These are phyloP conservation scores for Myxozyma lipomycoides DNA, from an alignment of 805 yeast species.

Conservation along the genomic window DNA sequence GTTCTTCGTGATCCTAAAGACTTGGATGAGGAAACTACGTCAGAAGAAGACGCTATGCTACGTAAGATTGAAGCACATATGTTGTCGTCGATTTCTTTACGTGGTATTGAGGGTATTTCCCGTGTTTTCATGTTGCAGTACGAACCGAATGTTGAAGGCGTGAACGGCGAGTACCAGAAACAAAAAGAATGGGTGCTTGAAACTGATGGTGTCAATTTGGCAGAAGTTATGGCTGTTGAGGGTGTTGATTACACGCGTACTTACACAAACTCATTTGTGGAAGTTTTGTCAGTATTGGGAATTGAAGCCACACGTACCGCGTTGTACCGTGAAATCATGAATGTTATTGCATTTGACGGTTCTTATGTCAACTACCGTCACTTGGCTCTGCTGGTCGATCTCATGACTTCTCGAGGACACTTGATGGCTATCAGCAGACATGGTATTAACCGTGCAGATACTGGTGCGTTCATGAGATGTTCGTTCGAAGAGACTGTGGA, in stretches of 20 bases:
- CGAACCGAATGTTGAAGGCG: constrained; percentile 44
- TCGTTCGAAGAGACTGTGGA: constrained; percentile 99
- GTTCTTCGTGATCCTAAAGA: constrained; percentile 95
- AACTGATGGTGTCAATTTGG: constrained; percentile 95
- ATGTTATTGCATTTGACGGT: constrained; percentile 99
- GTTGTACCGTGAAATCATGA: constrained; percentile 86
- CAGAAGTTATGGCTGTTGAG: constrained; percentile 90
- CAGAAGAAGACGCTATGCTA: constrained; percentile 94
- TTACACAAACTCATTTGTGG: constrained; percentile 95
- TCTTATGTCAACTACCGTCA: constrained; percentile 98
- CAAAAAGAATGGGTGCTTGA: constrained; percentile 97
- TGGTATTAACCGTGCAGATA: constrained; percentile 97
- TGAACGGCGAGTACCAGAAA: constrained; percentile 80
- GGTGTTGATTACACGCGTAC: constrained; percentile 91
- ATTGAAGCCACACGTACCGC: constrained; percentile 98
- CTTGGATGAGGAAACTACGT: constrained; percentile 79
- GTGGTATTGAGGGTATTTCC: constrained; percentile 92
- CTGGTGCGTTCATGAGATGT: constrained; percentile 99
- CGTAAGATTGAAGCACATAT: constrained; percentile 93
- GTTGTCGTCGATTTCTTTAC: constrained; percentile 88
- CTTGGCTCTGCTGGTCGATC: constrained; percentile 94
- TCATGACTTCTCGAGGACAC: constrained; percentile 98
- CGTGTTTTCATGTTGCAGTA: constrained; percentile 65
- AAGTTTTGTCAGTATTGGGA: constrained; percentile 89
- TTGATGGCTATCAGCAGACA: constrained; percentile 98